Conservation (phyloP, 2,329 filamentous ascomycete species). For the Metarhizium anisopliae region DNA sequence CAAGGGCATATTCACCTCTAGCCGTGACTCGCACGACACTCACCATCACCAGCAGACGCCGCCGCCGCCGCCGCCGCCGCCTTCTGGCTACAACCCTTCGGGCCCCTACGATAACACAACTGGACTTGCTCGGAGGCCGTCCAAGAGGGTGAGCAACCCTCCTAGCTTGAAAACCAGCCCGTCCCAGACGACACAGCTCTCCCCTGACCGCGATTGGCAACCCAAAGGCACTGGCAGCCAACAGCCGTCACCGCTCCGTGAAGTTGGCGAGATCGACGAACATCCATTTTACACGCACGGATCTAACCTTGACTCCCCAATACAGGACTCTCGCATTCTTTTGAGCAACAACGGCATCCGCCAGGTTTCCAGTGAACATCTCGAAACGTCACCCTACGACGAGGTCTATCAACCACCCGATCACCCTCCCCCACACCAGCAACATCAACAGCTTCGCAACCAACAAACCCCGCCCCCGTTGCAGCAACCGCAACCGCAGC, state of each 20-base stretch:
- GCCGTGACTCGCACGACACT: conserved; percentile 9
- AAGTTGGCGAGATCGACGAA: conserved; percentile 31
- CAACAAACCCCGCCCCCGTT: conserved; percentile 11
- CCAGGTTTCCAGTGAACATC: conserved; percentile 33
- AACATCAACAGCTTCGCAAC: conserved; percentile 23
- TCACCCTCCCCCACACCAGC: conserved; percentile 13
- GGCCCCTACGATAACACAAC: conserved; percentile 39
- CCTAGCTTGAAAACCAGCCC: conserved; percentile 33
- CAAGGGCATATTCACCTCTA: conserved; percentile 42
- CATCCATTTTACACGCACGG: conserved; percentile 25
- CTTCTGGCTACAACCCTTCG: conserved; percentile 15
- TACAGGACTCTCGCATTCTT: conserved; percentile 29
- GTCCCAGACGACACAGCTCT: conserved; percentile 14
- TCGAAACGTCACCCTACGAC: conserved; percentile 37
- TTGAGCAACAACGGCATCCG: conserved; percentile 33
- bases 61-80: neutral
- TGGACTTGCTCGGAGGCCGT: conserved; percentile 43
- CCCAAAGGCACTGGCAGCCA: conserved; percentile 11
- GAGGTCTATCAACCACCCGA: conserved; percentile 30
- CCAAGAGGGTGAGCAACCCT: conserved; percentile 46
- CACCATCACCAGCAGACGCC: conserved; percentile 16
- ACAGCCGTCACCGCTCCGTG: conserved; percentile 33
- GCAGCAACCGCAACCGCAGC: conserved; percentile 15
- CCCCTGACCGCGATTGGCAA: conserved; percentile 13
- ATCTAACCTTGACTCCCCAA: conserved; percentile 30